Percentiles rank a stretch among this genome's conserved stretches.
Evolutionary conservation across 176 grass and related monocot genomes (phyloP).

Genomic region (Paspalum notatum): DNA sequence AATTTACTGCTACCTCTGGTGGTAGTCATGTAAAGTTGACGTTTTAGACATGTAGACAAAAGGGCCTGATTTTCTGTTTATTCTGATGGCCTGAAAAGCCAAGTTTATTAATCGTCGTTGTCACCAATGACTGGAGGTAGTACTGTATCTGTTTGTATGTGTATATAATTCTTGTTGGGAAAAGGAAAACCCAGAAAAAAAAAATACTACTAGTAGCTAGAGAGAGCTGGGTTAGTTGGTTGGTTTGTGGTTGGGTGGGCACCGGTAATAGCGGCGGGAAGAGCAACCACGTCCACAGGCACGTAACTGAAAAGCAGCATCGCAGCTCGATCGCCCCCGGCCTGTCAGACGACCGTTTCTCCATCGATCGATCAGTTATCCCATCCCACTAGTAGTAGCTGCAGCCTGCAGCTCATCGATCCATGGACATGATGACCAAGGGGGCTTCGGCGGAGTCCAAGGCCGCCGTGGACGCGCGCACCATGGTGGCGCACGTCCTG

Average conservation of each 20-base stretch:
- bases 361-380: too few relatives aligned
- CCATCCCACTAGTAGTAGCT: too few relatives aligned
- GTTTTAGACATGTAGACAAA: too few relatives aligned
- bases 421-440: neutral
- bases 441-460: neutral
- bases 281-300: slow-evolving; percentile 28
- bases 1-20: too few relatives aligned
- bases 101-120: too few relatives aligned
- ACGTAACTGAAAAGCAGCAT: neutral
- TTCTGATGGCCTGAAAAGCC: too few relatives aligned
- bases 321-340: too few relatives aligned
- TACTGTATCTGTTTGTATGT: too few relatives aligned
- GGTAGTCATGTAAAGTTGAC: too few relatives aligned
- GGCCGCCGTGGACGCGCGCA: slow-evolving; percentile 19
- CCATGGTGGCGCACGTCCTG: slow-evolving; percentile 51
- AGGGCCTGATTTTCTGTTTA: too few relatives aligned
- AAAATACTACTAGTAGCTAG: neutral
- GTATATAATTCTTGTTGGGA: neutral
- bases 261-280: slow-evolving; percentile 9
- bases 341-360: too few relatives aligned
- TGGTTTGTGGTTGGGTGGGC: neutral
- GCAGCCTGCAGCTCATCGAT: neutral
- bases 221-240: neutral
- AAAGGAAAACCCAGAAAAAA: neutral
- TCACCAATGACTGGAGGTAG: too few relatives aligned